Base-by-base conservation (phyloP, 176 grass and related monocot species). In the Oryza brachyantha region DNA sequence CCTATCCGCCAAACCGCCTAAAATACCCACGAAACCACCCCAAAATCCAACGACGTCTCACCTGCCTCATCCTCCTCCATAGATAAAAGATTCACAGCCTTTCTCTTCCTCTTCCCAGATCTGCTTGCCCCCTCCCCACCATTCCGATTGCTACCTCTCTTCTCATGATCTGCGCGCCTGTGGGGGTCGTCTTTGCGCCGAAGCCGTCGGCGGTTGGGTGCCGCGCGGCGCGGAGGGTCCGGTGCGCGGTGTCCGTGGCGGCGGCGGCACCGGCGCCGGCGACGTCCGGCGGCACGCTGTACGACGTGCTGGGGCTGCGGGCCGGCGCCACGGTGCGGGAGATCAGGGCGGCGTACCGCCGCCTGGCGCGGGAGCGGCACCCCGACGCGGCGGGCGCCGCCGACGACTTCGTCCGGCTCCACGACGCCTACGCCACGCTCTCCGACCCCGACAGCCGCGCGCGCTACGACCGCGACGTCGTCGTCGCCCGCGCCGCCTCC, bases 301-400 rank as follows among this genome's bases (percentile, higher is more conserved):
- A 89, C 77, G 87, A 89, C 16, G 87, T 72, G n/a, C 77, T 89
- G 1, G 87, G 77, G 11, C 64, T 89, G 7, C 87, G 71, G 3
- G 87, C 82, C 72, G 87, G 87, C 77, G 88, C 88, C 1, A 86
- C 79, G 46, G 45, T 26, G 14, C 29, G 79, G 19, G 94, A 97
- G 77, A 93, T 97, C 80, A 97, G 91, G 84, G 86, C 90, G 1
- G 88, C 94, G 0, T 97, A 97, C 84, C 70, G 94, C 1, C 91
- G 84, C 3, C 78, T 97, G 8, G 93, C 85, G 40, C 84, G 80
- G 54, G 80, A 86, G 84, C 68, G 61, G 11, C 88, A 90, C 70
- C 88, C 88, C 1, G 88, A 90, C 88, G 88, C 80, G 57, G 84
- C 74, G 35, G 62, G 74, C 4, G 84, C 65, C 7, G 85, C 74